Base-by-base conservation (phyloP, 352 stramenopile genomes). In the Phytophthora sansomeana region DNA sequence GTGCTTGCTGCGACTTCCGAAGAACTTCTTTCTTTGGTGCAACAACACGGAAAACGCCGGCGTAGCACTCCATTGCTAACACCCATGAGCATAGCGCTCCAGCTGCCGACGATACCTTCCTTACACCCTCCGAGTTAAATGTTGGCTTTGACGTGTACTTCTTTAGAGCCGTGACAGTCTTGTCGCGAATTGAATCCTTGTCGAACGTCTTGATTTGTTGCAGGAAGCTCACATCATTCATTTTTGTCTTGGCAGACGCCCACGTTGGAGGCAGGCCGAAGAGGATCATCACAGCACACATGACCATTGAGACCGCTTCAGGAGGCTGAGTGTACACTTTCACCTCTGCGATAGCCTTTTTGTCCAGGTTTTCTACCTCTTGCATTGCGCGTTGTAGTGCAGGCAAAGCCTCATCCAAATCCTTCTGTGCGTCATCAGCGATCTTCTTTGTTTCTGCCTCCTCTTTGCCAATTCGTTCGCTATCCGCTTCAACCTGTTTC, bases 201-300 rank as follows among this genome's bases (percentile, higher is more conserved):
- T 99, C 96, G 55, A 98, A 99, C 9, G 75, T 89, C 60, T 98
- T 98, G 55, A 99, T 96, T 61, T 98, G 90, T 46, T 93, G 74
- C 5, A 98, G 63, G 56, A 98, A 98, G 54, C 96, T 95, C 29
- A 96, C 78, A 57, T 98, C 95, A 51, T 93, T 96, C 74, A 98
- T 95, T 54, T 98, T 96, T 21, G 85, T 97, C 75, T 98, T 98
- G 3, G 95, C 94, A 28, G 83, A 87, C 0, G 85, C 91, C 96
- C 96, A 99, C 33, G 97, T 97, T 1, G 94, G 93, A 16, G 80
- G 82, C n/a, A 97, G 74, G 2, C 92, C 89, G 62, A 99, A 98
- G n/a, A 99, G 77, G 38, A 98, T 97, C 93, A 98, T 98, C 39
- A 99, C 95, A n/a, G 90, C 95, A 39, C 91, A 95, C 84, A 99